A percentile compares a stretch with the other conserved stretches of the same genome.
Conservation (phyloP, 768 basidiomycete genomes). For the Glaciozyma martinii region DNA sequence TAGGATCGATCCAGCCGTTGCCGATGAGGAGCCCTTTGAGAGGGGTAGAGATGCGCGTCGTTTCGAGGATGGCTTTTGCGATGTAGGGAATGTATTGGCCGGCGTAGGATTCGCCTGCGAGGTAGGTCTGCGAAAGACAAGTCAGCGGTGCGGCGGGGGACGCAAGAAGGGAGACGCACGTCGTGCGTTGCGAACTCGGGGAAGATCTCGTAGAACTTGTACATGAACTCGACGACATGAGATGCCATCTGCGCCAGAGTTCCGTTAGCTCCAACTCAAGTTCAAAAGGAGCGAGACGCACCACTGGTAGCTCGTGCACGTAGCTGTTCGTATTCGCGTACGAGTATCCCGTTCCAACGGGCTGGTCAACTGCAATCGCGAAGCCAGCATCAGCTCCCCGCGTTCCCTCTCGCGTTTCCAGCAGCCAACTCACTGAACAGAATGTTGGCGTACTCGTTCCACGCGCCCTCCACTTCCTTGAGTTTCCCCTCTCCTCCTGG, state of each 20-base stretch:
- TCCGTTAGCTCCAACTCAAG: not conserved
- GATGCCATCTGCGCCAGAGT: slow-evolving; percentile 55
- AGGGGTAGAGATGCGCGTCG: slow-evolving; percentile 14
- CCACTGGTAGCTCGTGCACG: slow-evolving; percentile 67
- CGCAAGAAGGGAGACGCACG: slow-evolving; percentile 45
- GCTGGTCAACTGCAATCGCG: slow-evolving; percentile 75
- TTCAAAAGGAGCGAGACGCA: slow-evolving; percentile 34
- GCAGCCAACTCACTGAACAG: slow-evolving; percentile 28
- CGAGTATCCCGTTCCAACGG: slow-evolving; percentile 90
- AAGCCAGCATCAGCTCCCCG: not conserved
- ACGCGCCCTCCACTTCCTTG: slow-evolving; percentile 61
- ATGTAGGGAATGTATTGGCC: slow-evolving; percentile 98
- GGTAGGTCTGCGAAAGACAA: slow-evolving; percentile 59
- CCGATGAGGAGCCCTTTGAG: slow-evolving; percentile 74
- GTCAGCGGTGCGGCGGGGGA: not conserved
- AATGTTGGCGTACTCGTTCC: slow-evolving; percentile 60
- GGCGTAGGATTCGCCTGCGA: slow-evolving; percentile 92
- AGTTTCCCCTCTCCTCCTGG: slow-evolving; percentile 61
- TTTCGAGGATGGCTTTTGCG: slow-evolving; percentile 46
- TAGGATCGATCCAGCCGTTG: slow-evolving; percentile 94
- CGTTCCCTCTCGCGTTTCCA: not conserved
- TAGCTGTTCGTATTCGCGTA: slow-evolving; percentile 79
- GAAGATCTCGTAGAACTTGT: slow-evolving; percentile 82
- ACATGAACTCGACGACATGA: slow-evolving; percentile 74
- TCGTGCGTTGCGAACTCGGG: slow-evolving; percentile 77